Conservation (phyloP, 768 basidiomycete genomes). For the Amanita fuliginea region DNA sequence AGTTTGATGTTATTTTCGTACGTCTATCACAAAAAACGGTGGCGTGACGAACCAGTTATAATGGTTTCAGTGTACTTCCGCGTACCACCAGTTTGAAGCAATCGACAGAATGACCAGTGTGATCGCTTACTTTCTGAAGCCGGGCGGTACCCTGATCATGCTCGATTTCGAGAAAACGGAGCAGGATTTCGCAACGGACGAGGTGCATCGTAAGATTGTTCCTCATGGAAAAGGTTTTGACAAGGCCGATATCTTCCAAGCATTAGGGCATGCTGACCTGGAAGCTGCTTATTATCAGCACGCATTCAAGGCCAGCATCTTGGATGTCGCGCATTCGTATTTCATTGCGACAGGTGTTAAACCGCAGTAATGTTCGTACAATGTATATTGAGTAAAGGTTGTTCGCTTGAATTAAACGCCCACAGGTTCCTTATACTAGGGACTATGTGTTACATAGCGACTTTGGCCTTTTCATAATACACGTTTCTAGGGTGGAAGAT, state of each 20-base stretch:
- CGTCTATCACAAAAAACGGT: conserved; percentile 1
- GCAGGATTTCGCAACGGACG: background rate
- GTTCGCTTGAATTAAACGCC: too few species aligned
- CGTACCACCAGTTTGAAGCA: conserved; percentile 57
- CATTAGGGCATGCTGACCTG: background rate
- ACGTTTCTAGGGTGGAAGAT: too few species aligned
- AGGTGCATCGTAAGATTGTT: background rate
- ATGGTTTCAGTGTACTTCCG: conserved; percentile 13
- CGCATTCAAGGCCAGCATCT: background rate
- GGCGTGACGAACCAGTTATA: background rate
- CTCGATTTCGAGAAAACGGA: conserved; percentile 28
- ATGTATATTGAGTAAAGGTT: too few species aligned
- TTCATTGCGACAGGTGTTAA: background rate
- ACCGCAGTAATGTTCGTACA: background rate
- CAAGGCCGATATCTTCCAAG: background rate
- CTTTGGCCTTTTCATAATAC: too few species aligned
- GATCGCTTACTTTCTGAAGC: conserved; percentile 49
- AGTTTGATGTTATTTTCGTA: conserved; percentile 70
- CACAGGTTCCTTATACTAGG: too few species aligned
- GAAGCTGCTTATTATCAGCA: background rate
- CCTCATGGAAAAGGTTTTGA: background rate
- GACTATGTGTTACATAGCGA: too few species aligned
- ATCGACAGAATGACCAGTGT: conserved; percentile 39
- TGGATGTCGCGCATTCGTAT: background rate
- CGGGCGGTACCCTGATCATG: conserved; percentile 49